phyloP scores from a whole-genome alignment of 2,329 filamentous ascomycete species.

The Pestalotiopsis sp. region DNA sequence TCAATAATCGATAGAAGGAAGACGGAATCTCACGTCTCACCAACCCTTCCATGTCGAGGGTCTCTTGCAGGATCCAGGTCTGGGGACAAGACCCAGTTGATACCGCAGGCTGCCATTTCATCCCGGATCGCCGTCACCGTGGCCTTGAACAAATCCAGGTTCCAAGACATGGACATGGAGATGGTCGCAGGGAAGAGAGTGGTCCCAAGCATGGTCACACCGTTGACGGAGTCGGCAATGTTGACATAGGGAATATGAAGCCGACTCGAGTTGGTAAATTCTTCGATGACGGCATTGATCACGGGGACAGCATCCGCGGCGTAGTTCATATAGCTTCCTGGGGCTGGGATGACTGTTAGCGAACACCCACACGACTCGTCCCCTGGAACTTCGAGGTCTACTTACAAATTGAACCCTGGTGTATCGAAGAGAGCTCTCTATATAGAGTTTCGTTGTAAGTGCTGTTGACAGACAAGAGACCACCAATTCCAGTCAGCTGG shows the following conservation, averaged over 20 bases:
- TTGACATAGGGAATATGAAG: conserved; percentile 28
- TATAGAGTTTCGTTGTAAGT: not conserved
- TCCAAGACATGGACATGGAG: conserved; percentile 32
- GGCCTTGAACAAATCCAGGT: conserved; percentile 31
- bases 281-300: conserved; percentile 25
- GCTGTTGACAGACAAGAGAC: conserved; percentile 5
- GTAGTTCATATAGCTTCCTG: conserved; percentile 31
- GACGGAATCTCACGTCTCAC: conserved; percentile 21
- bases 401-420: not conserved
- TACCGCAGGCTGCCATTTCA: conserved; percentile 33
- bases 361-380: not conserved
- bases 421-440: not conserved
- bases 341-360: conserved; percentile 20
- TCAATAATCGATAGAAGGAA: not conserved
- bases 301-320: conserved; percentile 29
- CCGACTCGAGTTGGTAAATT: conserved; percentile 21
- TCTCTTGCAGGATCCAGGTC: conserved; percentile 35
- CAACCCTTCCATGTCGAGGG: conserved; percentile 30
- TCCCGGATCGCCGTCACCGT: conserved; percentile 30
- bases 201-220: conserved; percentile 30
- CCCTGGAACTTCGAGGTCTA: not conserved
- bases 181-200: conserved; percentile 34
- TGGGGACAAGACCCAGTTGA: conserved; percentile 36
- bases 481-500: conserved; percentile 20
- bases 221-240: conserved; percentile 32